A percentile compares a stretch with the other conserved stretches of the same genome.
Evolutionary conservation across 495 filamentous ascomycete species (phyloP).

Genomic region (Podospora sp.): DNA sequence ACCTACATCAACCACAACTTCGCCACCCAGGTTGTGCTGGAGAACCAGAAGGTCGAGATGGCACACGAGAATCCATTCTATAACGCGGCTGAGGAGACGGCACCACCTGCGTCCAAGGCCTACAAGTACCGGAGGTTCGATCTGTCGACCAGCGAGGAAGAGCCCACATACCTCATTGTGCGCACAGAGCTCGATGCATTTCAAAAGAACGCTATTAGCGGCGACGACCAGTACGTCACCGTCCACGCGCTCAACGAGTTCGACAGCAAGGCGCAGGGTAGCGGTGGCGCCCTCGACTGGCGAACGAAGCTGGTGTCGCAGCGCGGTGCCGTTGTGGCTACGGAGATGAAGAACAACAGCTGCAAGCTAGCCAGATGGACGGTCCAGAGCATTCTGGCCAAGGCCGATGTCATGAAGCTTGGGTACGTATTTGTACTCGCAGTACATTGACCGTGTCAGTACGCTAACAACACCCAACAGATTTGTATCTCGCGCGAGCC

Average conservation of each 20-base stretch:
- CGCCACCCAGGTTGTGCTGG: slow-evolving; percentile 86
- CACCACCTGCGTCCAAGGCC: slow-evolving; percentile 88
- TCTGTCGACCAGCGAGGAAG: slow-evolving; percentile 87
- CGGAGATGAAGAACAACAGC: slow-evolving; percentile 99
- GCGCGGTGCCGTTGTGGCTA: slow-evolving; percentile 93
- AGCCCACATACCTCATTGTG: slow-evolving; percentile 88
- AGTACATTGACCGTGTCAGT: slow-evolving; percentile 22
- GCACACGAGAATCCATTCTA: slow-evolving; percentile 95
- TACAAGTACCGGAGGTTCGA: slow-evolving; percentile 99
- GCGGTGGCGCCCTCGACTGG: slow-evolving; percentile 94
- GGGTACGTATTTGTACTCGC: slow-evolving; percentile 57
- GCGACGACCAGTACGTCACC: slow-evolving; percentile 85
- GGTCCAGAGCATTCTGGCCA: slow-evolving; percentile 90
- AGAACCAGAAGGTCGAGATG: slow-evolving; percentile 81
- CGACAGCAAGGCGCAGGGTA: slow-evolving; percentile 93
- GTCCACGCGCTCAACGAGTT: slow-evolving; percentile 99
- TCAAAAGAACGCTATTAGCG: slow-evolving; percentile 86
- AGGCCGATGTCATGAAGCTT: slow-evolving; percentile 96
- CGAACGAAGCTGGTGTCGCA: slow-evolving; percentile 87
- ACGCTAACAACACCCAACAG: slow-evolving; percentile 42
- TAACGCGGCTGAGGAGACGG: slow-evolving; percentile 87
- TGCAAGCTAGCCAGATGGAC: slow-evolving; percentile 98
- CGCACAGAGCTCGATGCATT: slow-evolving; percentile 96
- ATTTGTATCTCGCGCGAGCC: slow-evolving; percentile 91
- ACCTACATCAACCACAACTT: slow-evolving; percentile 99